phyloP scores from a whole-genome alignment of 257 asterid species.

The Solanum paucissectum region DNA sequence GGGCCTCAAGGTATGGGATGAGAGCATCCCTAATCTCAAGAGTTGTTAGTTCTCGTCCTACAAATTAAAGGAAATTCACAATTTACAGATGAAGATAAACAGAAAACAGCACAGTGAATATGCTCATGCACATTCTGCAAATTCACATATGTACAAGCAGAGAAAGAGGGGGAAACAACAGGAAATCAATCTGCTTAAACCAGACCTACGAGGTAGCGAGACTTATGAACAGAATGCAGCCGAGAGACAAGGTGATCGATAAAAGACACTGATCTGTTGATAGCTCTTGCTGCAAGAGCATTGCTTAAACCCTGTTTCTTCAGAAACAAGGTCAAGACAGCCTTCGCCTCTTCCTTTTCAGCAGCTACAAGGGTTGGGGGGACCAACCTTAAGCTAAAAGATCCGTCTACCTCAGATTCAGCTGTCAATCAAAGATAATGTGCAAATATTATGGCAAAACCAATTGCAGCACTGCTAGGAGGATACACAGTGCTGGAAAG shows the following conservation, averaged over 20 bases:
- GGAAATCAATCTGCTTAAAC: conserved; percentile 3
- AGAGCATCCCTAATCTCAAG: conserved; percentile 91
- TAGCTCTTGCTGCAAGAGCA: conserved; percentile 54
- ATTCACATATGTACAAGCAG: neutral
- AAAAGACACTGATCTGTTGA: conserved; percentile 78
- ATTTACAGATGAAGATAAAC: neutral
- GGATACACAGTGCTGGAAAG: neutral
- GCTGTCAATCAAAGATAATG: conserved; percentile 31
- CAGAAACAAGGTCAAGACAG: conserved; percentile 70
- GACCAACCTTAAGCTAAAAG: conserved; percentile 48
- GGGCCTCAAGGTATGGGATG: conserved; percentile 66
- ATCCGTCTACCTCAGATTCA: conserved; percentile 64
- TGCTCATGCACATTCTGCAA: neutral
- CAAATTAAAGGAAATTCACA: conserved; percentile 3
- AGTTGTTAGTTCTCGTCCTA: conserved; percentile 94
- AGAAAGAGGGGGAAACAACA: neutral
- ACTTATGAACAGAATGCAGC: conserved; percentile 83
- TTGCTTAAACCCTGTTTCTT: conserved; percentile 81
- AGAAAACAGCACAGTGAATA: neutral
- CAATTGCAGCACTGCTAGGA: neutral
- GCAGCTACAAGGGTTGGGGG: conserved; percentile 73
- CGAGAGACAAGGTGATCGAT: conserved; percentile 72
- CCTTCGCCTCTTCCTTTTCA: conserved; percentile 96
- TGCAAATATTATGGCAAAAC: conserved; percentile 4
- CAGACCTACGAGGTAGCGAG: conserved; percentile 96